Conservation (phyloP, 305 asterid genomes). For the Petunia hybrid region DNA sequence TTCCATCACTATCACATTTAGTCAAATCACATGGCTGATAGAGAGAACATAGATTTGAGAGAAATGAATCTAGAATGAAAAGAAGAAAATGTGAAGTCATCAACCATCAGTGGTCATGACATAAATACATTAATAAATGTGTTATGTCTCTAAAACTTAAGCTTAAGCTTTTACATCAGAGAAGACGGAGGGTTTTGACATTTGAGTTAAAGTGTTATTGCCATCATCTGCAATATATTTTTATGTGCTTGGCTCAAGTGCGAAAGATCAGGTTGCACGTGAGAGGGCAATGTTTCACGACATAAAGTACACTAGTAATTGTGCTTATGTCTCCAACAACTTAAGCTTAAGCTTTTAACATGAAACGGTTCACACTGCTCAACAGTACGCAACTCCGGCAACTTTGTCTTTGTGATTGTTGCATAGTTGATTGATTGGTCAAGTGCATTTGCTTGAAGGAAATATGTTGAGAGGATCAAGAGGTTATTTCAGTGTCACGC, state of each 20-base stretch:
- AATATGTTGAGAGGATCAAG: slow-evolving; percentile 3
- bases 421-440: slow-evolving; percentile 9
- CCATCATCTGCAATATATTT: background rate
- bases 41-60: no score
- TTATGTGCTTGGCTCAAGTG: background rate
- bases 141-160: no score
- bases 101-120: no score
- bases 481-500: slow-evolving; percentile 17
- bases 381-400: background rate
- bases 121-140: no score
- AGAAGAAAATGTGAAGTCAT: no score
- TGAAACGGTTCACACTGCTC: background rate
- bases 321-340: background rate
- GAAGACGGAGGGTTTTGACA: background rate
- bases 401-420: slow-evolving; percentile 1
- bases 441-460: slow-evolving; percentile 22
- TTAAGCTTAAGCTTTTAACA: background rate
- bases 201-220: background rate
- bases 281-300: slow-evolving; percentile 5
- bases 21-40: no score
- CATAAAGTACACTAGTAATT: slow-evolving; percentile 1
- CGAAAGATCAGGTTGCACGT: background rate
- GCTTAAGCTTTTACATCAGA: background rate
- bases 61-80: no score
- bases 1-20: no score